Evolutionary conservation across 2,329 filamentous ascomycete genomes (phyloP).

Genomic region (Pyrenophora seminiperda): DNA sequence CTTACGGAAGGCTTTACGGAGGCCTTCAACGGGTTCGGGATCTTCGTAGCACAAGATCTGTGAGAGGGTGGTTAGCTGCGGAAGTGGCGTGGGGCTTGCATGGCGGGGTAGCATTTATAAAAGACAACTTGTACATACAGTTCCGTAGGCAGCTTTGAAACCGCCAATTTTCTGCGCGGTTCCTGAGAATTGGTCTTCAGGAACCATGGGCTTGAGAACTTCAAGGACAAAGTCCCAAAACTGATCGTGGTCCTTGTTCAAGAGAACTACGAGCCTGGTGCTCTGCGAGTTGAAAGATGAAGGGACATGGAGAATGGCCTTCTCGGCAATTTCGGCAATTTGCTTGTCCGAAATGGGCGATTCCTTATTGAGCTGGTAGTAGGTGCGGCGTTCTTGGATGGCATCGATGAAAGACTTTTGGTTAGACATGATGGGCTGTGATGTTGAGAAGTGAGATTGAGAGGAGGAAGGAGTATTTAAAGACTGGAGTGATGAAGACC

Average conservation of each 20-base stretch:
- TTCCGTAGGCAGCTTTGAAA: slow-evolving; percentile 77
- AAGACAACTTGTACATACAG: slow-evolving; percentile 62
- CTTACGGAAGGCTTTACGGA: slow-evolving; percentile 67
- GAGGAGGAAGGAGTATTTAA: slow-evolving; percentile 9
- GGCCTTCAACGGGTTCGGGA: slow-evolving; percentile 65
- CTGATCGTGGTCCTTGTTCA: slow-evolving; percentile 82
- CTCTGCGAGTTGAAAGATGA: slow-evolving; percentile 89
- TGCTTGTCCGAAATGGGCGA: slow-evolving; percentile 62
- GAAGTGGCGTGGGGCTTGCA: not conserved
- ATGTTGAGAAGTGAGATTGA: slow-evolving; percentile 20
- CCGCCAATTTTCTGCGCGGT: slow-evolving; percentile 58
- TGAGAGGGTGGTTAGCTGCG: slow-evolving; percentile 11
- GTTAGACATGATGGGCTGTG: slow-evolving; percentile 45
- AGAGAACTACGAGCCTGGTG: slow-evolving; percentile 76
- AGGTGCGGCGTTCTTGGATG: slow-evolving; percentile 69
- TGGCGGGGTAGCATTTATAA: slow-evolving; percentile 29
- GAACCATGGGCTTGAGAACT: slow-evolving; percentile 70
- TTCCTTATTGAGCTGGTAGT: slow-evolving; percentile 70
- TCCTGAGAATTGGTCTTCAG: slow-evolving; percentile 64
- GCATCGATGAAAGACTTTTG: slow-evolving; percentile 63
- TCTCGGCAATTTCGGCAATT: slow-evolving; percentile 66
- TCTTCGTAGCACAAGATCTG: slow-evolving; percentile 87
- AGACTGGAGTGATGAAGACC: slow-evolving; percentile 7
- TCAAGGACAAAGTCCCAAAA: slow-evolving; percentile 78
- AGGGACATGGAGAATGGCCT: slow-evolving; percentile 70